Base-by-base conservation (phyloP, 2,329 filamentous ascomycete genomes). In the Dryadomyces quercus-mongolicae region DNA sequence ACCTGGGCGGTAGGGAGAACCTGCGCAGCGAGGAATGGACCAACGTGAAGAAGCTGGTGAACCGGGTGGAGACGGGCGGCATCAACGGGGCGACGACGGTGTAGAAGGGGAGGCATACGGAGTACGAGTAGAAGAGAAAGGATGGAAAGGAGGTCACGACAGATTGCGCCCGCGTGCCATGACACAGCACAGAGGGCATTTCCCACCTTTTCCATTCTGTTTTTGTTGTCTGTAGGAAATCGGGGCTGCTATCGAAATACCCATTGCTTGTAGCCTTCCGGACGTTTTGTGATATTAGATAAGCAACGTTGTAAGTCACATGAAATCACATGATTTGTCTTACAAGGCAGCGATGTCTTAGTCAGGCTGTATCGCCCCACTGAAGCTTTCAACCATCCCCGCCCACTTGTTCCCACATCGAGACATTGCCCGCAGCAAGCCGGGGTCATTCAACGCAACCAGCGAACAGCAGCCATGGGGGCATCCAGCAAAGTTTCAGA, bases 1-100 rank as follows among this genome's bases (percentile, higher is more conserved):
- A 91, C 60, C 67, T 94, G 12, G 90, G 91, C 25, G 91, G 90
- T n/a, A 84, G 86, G 60, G 93, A 97, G 63, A 78, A 81, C 38
- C 77, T 88, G 43, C 85, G 86, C 66, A 82, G 82, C 52, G 93
- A 98, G 63, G 92, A 97, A 67, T 98, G 93, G 92, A 81, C 85
- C 6, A 87, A 81, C 40, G 87, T 98, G 61, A 97, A 96, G 81
- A 91, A 89, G 69, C 74, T 96, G 65, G 81, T 96, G 22, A 84
- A 81, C 45, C 81, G 85, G 62, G 70, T 92, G 57, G 91, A 94
- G 69, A 75, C 75, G 0, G 58, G 72, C n/a, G 73, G 75, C 1
- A 66, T 74, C 44, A 76, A 75, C 51, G 74, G 73, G n/a, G 70
- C 69, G 18, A 68, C 73, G 20, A 51, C 34, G 15, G 52, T 45